Percentiles rank a stretch among this genome's conserved stretches.
phyloP scores from a whole-genome alignment of 768 basidiomycete species.

The Exidia glandulosa region DNA sequence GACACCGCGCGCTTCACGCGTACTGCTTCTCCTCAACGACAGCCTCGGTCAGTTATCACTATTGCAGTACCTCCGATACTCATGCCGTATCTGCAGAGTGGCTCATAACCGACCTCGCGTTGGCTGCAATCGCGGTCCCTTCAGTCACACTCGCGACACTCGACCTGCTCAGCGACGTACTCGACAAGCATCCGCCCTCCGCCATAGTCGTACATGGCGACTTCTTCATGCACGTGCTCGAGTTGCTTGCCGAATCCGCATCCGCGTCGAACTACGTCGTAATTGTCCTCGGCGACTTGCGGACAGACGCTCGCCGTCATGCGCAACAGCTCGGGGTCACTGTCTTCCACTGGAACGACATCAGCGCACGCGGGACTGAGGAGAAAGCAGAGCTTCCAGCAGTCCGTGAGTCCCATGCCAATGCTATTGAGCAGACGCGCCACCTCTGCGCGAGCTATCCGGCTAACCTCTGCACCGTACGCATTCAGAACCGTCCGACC shows the following conservation, averaged over 20 bases:
- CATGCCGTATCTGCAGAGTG: slow-evolving; percentile 45
- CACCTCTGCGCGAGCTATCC: slow-evolving; percentile 2
- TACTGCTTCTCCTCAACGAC: slow-evolving; percentile 71
- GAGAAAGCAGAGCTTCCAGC: slow-evolving; percentile 16
- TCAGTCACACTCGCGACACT: slow-evolving; percentile 55
- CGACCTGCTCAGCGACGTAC: slow-evolving; percentile 49
- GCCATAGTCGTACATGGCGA: slow-evolving; percentile 61
- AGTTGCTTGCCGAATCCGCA: slow-evolving; percentile 53
- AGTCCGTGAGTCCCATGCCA: slow-evolving; percentile 30
- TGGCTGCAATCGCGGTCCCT: slow-evolving; percentile 56
- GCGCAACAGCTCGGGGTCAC: slow-evolving; percentile 13
- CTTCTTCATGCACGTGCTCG: slow-evolving; percentile 58
- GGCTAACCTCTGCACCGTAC: neutral
- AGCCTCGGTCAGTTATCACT: slow-evolving; percentile 43
- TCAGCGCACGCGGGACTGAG: slow-evolving; percentile 56
- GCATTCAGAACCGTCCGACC: slow-evolving; percentile 41
- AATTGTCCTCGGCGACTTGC: slow-evolving; percentile 61
- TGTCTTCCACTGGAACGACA: slow-evolving; percentile 54
- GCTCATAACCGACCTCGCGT: slow-evolving; percentile 66
- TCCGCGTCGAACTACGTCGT: slow-evolving; percentile 43
- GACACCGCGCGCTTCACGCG: slow-evolving; percentile 49
- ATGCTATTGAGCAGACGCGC: slow-evolving; percentile 1
- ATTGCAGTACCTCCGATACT: neutral
- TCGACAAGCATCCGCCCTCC: slow-evolving; percentile 56
- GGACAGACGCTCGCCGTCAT: slow-evolving; percentile 32